These are phyloP conservation scores for Pichia membranifaciens DNA, from an alignment of 805 yeast species.

Conservation along the genomic window DNA sequence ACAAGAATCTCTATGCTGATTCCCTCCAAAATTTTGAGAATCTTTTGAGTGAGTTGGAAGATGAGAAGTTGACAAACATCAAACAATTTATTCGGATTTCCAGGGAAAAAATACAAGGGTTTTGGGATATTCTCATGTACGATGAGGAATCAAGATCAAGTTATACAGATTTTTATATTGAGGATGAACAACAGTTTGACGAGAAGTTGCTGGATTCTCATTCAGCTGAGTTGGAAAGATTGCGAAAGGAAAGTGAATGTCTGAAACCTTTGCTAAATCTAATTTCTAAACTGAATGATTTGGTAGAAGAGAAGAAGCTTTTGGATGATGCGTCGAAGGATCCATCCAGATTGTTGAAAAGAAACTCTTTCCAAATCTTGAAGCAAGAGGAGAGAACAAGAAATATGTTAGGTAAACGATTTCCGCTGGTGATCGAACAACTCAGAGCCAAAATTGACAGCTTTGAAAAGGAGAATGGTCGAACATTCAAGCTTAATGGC, in stretches of 20 bases:
- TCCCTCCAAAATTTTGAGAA: constrained; percentile 45
- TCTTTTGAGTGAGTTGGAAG: constrained; percentile 53
- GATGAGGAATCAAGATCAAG: constrained; percentile 43
- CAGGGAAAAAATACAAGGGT: constrained; percentile 49
- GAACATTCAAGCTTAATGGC: constrained; percentile 42
- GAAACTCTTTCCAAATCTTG: constrained; percentile 73
- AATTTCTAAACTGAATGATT: constrained; percentile 48
- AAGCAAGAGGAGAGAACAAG: constrained; percentile 75
- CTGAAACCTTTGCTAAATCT: constrained; percentile 51
- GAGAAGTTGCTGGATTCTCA: constrained; percentile 60
- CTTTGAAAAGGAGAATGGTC: constrained; percentile 40
- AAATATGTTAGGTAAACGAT: constrained; percentile 55
- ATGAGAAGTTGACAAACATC: constrained; percentile 57
- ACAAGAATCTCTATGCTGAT: constrained; percentile 41
- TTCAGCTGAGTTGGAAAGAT: constrained; percentile 51
- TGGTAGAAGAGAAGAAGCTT: constrained; percentile 54
- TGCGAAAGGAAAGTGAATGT: constrained; percentile 45
- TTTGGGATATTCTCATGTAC: constrained; percentile 61
- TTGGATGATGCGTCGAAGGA: constrained; percentile 70
- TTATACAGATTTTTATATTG: constrained; percentile 40
- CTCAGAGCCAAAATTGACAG: constrained; percentile 42
- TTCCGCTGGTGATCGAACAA: constrained; percentile 57
- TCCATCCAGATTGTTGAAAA: constrained; percentile 68
- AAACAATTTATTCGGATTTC: constrained; percentile 62
- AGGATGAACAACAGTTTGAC: constrained; percentile 37